Conservation (phyloP, 1,284 basidiomycete genomes). For the Naganishia sp. region DNA sequence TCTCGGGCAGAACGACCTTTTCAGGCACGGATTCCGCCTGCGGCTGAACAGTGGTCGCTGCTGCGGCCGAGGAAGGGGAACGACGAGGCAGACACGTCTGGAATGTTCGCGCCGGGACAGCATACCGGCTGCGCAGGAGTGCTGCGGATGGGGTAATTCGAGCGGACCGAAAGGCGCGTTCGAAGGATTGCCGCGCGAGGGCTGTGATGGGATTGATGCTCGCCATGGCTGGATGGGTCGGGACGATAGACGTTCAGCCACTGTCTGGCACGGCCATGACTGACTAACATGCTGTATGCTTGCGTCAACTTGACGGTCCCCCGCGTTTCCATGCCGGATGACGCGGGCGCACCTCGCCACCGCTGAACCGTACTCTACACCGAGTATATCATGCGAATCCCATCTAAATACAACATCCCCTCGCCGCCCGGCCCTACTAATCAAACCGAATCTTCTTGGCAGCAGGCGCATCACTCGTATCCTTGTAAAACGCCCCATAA, state of each 20-base stretch:
- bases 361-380: neutral
- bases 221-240: neutral
- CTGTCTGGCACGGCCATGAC: neutral
- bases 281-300: neutral
- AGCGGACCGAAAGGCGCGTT: neutral
- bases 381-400: neutral
- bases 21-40: neutral
- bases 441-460: slow-evolving; percentile 88
- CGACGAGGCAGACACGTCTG: neutral
- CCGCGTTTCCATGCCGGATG: neutral
- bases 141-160: neutral
- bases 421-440: slow-evolving; percentile 44
- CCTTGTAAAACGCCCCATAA: slow-evolving; percentile 73
- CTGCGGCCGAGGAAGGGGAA: neutral
- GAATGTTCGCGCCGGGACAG: neutral
- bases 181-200: slow-evolving; percentile 1
- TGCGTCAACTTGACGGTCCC: neutral
- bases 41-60: neutral
- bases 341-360: slow-evolving; percentile 1
- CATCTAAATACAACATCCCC: slow-evolving; percentile 13
- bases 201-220: neutral
- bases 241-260: neutral
- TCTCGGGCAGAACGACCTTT: slow-evolving; percentile 1
- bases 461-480: slow-evolving; percentile 70
- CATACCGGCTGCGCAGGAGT: neutral